Evolutionary conservation across 1,284 basidiomycete species (phyloP).

Genomic region (Wolfiporia cocos): DNA sequence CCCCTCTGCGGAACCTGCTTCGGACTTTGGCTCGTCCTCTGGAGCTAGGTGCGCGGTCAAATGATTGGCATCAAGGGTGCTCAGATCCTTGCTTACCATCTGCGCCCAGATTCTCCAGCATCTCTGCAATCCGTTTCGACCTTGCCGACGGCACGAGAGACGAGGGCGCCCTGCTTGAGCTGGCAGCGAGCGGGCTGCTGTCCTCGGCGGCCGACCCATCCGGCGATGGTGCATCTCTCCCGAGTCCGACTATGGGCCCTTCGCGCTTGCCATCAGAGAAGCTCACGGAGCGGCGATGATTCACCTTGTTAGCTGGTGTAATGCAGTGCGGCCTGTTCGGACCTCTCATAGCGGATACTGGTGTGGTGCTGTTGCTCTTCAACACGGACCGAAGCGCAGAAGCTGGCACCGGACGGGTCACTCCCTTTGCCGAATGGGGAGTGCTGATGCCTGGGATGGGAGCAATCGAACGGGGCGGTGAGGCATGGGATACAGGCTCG

Average conservation of each 20-base stretch:
- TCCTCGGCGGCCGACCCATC: conserved; percentile 33
- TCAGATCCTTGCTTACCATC: conserved; percentile 40
- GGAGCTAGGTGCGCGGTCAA: too few relatives aligned
- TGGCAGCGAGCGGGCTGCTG: conserved; percentile 13
- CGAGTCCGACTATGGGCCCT: conserved; percentile 73
- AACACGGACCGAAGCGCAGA: conserved; percentile 48
- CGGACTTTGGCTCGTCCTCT: conserved; percentile 60
- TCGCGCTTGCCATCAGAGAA: conserved; percentile 89
- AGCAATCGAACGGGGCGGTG: conserved; percentile 11
- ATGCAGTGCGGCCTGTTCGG: conserved; percentile 36
- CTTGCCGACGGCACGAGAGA: conserved; percentile 54
- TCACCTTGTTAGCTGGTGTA: conserved; percentile 43
- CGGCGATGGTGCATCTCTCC: conserved; percentile 26
- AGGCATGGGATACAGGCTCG: conserved; percentile 15
- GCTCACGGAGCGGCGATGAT: conserved; percentile 78
- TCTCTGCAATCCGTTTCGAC: conserved; percentile 73
- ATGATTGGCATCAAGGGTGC: not conserved
- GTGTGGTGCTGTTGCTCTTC: conserved; percentile 47
- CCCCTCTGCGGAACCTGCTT: conserved; percentile 39
- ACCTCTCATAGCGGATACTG: conserved; percentile 49
- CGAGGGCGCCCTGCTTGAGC: conserved; percentile 6
- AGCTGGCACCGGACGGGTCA: conserved; percentile 22
- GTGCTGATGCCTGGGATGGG: too few relatives aligned
- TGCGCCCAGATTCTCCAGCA: conserved; percentile 68
- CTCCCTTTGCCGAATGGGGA: too few relatives aligned